Evolutionary conservation across 78 protist species (phyloP).

Genomic region (Tieghemostelium lacteum): DNA sequence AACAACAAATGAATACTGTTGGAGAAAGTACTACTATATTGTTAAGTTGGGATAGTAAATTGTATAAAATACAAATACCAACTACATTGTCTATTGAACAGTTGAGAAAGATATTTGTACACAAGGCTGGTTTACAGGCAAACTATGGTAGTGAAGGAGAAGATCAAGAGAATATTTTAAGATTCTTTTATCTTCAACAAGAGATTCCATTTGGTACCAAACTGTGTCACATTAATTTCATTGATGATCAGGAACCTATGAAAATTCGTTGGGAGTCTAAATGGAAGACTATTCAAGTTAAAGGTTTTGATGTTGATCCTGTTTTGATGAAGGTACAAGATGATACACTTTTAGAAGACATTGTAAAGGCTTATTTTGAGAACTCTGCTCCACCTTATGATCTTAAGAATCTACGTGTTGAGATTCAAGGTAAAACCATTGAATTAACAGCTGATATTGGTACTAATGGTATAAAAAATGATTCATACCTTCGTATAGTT

Average conservation of each 20-base stretch:
- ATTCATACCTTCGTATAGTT: conserved; percentile 21
- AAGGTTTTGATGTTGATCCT: conserved; percentile 50
- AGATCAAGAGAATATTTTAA: background rate
- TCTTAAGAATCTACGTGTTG: conserved; percentile 53
- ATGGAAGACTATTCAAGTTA: conserved; percentile 73
- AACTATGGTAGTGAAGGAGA: conserved; percentile 11
- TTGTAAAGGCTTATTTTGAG: conserved; percentile 54
- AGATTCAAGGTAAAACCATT: background rate
- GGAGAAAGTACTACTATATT: background rate
- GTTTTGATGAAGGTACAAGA: conserved; percentile 72
- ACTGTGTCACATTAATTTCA: conserved; percentile 1
- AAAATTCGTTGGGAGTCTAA: conserved; percentile 32
- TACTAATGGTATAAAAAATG: conserved; percentile 41
- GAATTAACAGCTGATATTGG: conserved; percentile 50
- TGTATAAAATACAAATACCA: conserved; percentile 19
- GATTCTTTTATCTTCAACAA: conserved; percentile 19
- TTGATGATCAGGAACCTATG: conserved; percentile 33
- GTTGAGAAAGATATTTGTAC: conserved; percentile 34
- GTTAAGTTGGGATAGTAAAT: conserved; percentile 19
- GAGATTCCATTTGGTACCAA: background rate
- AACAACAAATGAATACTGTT: background rate
- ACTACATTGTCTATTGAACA: background rate
- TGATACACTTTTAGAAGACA: conserved; percentile 63
- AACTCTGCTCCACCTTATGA: conserved; percentile 57
- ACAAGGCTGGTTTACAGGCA: background rate